phyloP scores from a whole-genome alignment of 2,329 filamentous ascomycete species.

The Microsporum canis region DNA sequence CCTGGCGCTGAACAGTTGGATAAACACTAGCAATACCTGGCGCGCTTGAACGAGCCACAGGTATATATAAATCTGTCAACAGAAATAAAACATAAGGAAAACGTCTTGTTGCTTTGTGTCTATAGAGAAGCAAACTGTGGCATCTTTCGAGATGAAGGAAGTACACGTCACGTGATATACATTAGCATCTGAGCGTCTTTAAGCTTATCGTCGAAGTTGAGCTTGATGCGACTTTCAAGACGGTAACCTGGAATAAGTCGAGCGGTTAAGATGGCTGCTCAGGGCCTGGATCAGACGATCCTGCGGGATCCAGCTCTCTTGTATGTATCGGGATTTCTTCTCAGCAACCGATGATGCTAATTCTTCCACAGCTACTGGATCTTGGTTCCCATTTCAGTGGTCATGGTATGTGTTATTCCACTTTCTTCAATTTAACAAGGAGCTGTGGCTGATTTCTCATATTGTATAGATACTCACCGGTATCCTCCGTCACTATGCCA shows the following conservation, averaged over 20 bases:
- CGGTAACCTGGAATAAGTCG: neutral
- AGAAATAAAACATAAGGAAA: neutral
- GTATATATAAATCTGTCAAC: neutral
- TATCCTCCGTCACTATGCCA: conserved; percentile 89
- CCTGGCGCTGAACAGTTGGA: neutral
- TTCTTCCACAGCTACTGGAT: conserved; percentile 80
- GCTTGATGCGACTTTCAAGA: neutral
- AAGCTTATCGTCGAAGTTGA: neutral
- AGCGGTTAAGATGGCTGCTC: conserved; percentile 55
- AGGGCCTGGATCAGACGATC: conserved; percentile 85
- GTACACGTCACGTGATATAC: neutral
- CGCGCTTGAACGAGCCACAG: neutral
- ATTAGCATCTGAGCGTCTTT: neutral
- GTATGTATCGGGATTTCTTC: conserved; percentile 44
- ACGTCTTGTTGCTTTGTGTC: conserved; percentile 19
- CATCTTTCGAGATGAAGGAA: neutral
- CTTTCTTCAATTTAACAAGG: neutral
- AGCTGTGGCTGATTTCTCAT: neutral
- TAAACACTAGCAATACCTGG: neutral
- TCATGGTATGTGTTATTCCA: conserved; percentile 56
- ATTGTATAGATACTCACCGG: conserved; percentile 68
- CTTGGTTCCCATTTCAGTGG: conserved; percentile 87
- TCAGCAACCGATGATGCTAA: neutral
- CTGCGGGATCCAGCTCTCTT: conserved; percentile 96
- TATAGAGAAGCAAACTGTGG: neutral